A percentile compares a stretch with the other conserved stretches of the same genome.
Conservation (phyloP, 2,329 filamentous ascomycete species). For the Phaeosphaeriaceae sp. region DNA sequence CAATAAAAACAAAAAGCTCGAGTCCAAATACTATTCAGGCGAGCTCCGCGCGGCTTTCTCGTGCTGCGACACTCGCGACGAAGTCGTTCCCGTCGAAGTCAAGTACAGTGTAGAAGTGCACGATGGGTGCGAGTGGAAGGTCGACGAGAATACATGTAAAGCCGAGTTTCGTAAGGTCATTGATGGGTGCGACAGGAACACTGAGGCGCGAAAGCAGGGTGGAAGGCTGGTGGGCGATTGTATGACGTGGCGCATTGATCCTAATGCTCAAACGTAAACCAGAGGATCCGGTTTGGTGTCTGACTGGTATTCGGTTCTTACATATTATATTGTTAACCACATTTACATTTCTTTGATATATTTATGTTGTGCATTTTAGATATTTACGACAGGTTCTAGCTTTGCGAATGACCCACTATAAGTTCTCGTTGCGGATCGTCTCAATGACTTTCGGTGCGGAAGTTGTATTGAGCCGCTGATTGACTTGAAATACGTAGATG, state of each 20-base stretch:
- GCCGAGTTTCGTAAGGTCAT: slow-evolving; percentile 10
- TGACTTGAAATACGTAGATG: no score
- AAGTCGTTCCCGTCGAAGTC: slow-evolving; percentile 3
- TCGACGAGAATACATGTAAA: slow-evolving; percentile 5
- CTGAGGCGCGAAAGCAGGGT: slow-evolving; percentile 7
- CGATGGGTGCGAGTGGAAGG: slow-evolving; percentile 8
- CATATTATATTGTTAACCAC: no score
- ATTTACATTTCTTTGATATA: neutral
- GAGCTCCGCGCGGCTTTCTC: neutral
- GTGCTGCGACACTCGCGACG: neutral
- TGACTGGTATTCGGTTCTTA: neutral
- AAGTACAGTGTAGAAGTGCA: neutral
- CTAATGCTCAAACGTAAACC: neutral
- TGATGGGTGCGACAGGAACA: slow-evolving; percentile 7
- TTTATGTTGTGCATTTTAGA: neutral
- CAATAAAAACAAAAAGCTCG: neutral
- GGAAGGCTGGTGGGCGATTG: slow-evolving; percentile 7
- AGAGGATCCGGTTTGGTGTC: neutral
- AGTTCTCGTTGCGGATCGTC: no score
- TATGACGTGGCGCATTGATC: slow-evolving; percentile 9
- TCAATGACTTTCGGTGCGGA: no score
- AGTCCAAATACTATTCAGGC: slow-evolving; percentile 1
- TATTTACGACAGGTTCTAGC: no score
- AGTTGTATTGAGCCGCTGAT: no score
- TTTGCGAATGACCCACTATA: no score